These are phyloP conservation scores for Cucurbitaria berberidis DNA, from an alignment of 2,329 filamentous ascomycete genomes.

Conservation along the genomic window DNA sequence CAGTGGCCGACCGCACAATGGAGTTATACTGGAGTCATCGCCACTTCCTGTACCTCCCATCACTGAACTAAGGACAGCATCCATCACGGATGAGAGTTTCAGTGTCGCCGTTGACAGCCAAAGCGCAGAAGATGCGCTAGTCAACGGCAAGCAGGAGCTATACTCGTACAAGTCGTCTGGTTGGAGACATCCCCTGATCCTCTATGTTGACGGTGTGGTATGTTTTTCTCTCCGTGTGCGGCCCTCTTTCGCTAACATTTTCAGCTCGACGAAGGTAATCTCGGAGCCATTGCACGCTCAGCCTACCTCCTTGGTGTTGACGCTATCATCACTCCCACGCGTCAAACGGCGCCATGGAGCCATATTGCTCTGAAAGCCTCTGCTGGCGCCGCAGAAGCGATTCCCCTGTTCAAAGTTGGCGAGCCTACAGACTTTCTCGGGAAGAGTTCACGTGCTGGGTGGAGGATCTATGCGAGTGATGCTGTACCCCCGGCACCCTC, in stretches of 20 bases:
- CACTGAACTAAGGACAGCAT: constrained; percentile 60
- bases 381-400: constrained; percentile 81
- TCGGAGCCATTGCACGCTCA: constrained; percentile 86
- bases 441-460: constrained; percentile 72
- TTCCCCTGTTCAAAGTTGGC: constrained; percentile 73
- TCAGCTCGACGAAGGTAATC: constrained; percentile 81
- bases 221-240: constrained; percentile 5
- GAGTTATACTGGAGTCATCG: constrained; percentile 84
- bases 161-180: constrained; percentile 55
- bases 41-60: constrained; percentile 77
- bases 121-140: constrained; percentile 71
- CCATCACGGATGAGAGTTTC: constrained; percentile 46
- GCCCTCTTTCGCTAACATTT: constrained; percentile 30
- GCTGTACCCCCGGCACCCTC: constrained; percentile 23
- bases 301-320: constrained; percentile 91
- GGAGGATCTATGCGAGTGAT: constrained; percentile 81
- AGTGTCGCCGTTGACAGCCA: constrained; percentile 63
- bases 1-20: constrained; percentile 84
- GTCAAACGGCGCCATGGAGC: constrained; percentile 73
- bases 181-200: constrained; percentile 69
- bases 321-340: constrained; percentile 77
- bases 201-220: constrained; percentile 74
- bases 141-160: constrained; percentile 70
- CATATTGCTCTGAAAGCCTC: constrained; percentile 85
- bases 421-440: constrained; percentile 73